Evolutionary conservation across 2,329 filamentous ascomycete genomes (phyloP).

Genomic region (Colletotrichum sansevieriae): DNA sequence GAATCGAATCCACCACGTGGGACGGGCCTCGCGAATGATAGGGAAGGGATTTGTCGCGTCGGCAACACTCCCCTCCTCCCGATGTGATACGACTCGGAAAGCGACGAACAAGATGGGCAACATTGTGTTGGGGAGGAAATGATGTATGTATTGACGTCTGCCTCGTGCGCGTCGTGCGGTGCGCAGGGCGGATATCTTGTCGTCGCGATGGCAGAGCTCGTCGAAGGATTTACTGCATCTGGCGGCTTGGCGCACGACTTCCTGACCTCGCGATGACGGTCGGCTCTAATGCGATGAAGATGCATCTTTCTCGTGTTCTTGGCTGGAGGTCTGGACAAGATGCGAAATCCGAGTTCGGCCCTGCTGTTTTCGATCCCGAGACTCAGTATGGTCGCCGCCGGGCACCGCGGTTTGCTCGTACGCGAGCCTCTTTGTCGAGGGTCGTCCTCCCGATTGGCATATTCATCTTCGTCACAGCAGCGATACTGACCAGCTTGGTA

Average conservation of each 20-base stretch:
- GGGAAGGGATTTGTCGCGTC: conserved; percentile 14
- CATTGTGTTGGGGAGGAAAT: no score
- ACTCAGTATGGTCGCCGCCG: background rate
- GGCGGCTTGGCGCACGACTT: background rate
- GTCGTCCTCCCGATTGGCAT: conserved; percentile 3
- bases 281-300: background rate
- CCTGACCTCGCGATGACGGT: background rate
- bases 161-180: background rate
- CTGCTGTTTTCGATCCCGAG: background rate
- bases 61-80: no score
- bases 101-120: no score
- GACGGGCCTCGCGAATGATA: conserved; percentile 24
- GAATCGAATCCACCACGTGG: conserved; percentile 40
- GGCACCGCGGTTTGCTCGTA: background rate
- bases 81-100: no score
- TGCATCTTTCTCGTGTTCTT: background rate
- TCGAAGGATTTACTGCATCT: background rate
- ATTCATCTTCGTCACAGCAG: background rate
- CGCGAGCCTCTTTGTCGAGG: background rate
- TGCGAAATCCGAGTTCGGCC: background rate
- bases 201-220: background rate
- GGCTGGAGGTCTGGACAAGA: background rate
- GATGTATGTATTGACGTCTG: no score
- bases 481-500: conserved; percentile 8
- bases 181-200: background rate